Evolutionary conservation across 1,284 basidiomycete species (phyloP).

Genomic region (Phenoliferia sp.): DNA sequence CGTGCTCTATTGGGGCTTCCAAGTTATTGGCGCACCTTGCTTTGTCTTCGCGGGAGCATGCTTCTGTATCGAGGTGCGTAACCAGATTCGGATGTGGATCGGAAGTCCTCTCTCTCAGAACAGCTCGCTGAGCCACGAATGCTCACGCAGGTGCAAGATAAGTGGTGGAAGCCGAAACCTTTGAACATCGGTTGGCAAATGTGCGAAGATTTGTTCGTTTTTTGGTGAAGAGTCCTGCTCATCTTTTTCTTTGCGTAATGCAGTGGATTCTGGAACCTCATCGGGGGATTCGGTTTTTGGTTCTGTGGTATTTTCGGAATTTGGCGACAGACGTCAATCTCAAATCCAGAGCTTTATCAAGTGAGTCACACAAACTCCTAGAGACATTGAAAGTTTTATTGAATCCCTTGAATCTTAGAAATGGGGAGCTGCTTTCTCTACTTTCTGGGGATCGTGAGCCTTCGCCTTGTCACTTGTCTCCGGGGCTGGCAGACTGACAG

Average conservation of each 20-base stretch:
- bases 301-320: constrained; percentile 18
- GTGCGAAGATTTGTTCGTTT: constrained; percentile 4
- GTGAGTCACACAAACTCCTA: neutral
- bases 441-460: constrained; percentile 18
- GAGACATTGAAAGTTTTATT: neutral
- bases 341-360: constrained; percentile 5
- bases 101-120: no score
- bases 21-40: constrained; percentile 15
- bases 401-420: neutral
- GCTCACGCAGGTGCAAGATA: no score
- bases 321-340: constrained; percentile 11
- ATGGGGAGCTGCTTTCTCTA: constrained; percentile 23
- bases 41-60: constrained; percentile 14
- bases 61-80: constrained; percentile 21
- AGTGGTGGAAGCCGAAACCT: constrained; percentile 5
- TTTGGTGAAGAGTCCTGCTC: no score
- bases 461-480: no score
- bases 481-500: neutral
- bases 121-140: no score
- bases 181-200: constrained; percentile 14
- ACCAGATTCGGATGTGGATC: neutral
- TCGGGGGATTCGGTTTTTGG: constrained; percentile 23
- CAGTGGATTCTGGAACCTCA: constrained; percentile 24
- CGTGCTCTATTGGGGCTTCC: constrained; percentile 12
- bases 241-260: neutral